Base-by-base conservation (phyloP, 148 eudicot genomes). In the Drosera capensis region DNA sequence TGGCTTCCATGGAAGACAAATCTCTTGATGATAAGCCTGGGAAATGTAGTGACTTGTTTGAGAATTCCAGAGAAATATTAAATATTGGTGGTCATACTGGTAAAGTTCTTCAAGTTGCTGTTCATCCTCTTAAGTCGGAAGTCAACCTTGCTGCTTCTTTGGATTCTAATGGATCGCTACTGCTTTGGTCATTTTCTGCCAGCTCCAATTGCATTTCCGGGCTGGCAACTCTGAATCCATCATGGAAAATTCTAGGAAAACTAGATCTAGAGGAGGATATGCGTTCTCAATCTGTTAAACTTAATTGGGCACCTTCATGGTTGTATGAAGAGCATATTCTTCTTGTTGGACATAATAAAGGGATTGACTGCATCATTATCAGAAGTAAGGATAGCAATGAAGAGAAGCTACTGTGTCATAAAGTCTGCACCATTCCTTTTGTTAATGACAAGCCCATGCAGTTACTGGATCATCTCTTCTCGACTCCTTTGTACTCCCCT, bases 231-330 rank as follows among this genome's bases (percentile, higher is more conserved):
- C 59, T 82, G 40, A 67, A 68, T 53, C 79, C 99, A 44, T 49
- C 75, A 6, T 79, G 80, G 80, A 62, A 72, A 65, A 59, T 64
- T 24, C 48, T 54, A 51, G 99, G 95, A 51, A 66, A 68, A 53
- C 4, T 58, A 67, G 20, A 12, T 25, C 11, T 64, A 50, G 57
- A 55, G 23, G 57, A 55, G 23, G 68, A 57, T 51, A 57, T 64
- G 53, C 29, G 50, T 36, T 60, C 66, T 46, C 74, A 25, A 40
- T 67, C 64, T 71, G 49, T 65, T 19, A 72, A 73, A 68, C 58
- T 92, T 70, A 48, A 62, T n/a, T 92, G 99, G 99, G 82, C 78
- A 26, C 82, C 83, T 24, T 70, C 72, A 37, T 51, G 71, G 51
- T 43, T 65, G 46, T 67, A 68, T 47, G 70, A 62, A 20, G 74